These are phyloP conservation scores for Umbelopsis isabellina DNA, from an alignment of 192 early-diverging fungal species.

Conservation along the genomic window DNA sequence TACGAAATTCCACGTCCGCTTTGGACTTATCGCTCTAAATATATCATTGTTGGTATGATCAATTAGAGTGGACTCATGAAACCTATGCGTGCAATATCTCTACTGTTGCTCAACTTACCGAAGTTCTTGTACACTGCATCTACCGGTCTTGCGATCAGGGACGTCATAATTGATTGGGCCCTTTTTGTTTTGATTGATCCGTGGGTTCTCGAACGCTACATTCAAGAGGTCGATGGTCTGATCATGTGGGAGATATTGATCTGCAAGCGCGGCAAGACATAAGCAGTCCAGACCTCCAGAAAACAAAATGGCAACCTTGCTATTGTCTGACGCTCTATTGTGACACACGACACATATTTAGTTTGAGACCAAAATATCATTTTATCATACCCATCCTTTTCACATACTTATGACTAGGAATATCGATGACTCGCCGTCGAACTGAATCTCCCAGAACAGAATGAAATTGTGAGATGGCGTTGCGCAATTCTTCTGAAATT, in stretches of 20 bases:
- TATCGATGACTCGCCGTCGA: constrained; percentile 46
- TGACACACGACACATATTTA: constrained; percentile 1
- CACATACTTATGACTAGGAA: constrained; percentile 49
- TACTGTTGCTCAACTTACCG: constrained; percentile 25
- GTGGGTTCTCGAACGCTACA: constrained; percentile 94
- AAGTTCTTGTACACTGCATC: constrained; percentile 50
- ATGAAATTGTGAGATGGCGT: constrained; percentile 43
- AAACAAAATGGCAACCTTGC: constrained; percentile 81
- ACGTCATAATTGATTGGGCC: constrained; percentile 60
- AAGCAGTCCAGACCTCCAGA: constrained; percentile 97
- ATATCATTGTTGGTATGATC: background rate
- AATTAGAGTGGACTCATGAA: background rate
- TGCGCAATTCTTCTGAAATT: constrained; percentile 43
- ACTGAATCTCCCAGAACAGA: constrained; percentile 51
- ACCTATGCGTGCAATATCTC: background rate
- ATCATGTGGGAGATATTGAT: constrained; percentile 65
- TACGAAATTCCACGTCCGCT: constrained; percentile 87
- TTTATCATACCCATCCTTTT: background rate
- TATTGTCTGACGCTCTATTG: constrained; percentile 33
- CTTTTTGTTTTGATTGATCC: constrained; percentile 54
- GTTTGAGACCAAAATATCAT: background rate
- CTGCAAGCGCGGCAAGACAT: constrained; percentile 79
- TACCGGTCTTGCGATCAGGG: constrained; percentile 85
- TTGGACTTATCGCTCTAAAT: constrained; percentile 61
- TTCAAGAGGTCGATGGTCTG: constrained; percentile 93